These are phyloP conservation scores for Pachyrhizus erosus DNA, from an alignment of 306 rosid species.

Conservation along the genomic window DNA sequence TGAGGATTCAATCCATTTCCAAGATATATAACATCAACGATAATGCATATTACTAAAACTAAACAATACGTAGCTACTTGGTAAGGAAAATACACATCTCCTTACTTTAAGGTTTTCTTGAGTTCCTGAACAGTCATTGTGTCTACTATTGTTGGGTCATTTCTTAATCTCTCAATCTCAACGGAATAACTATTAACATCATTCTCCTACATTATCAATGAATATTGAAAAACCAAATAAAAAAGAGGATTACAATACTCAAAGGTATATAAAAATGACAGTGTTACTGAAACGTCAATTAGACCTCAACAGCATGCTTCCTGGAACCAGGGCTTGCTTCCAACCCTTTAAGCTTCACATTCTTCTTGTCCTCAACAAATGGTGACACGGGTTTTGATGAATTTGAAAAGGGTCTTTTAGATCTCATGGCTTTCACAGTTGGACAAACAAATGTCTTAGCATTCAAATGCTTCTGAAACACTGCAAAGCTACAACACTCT, in stretches of 20 bases:
- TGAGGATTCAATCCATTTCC: constrained; percentile 53
- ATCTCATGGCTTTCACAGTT: constrained; percentile 49
- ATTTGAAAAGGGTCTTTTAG: constrained; percentile 59
- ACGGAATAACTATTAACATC: constrained; percentile 46
- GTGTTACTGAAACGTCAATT: constrained; percentile 3
- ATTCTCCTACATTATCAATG: constrained; percentile 54
- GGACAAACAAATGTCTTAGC: constrained; percentile 48
- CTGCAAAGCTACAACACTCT: constrained; percentile 59
- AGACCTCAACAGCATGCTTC: constrained; percentile 54
- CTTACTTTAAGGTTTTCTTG: constrained; percentile 69
- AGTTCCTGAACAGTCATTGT: constrained; percentile 86
- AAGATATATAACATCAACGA: constrained; percentile 22
- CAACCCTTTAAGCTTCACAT: constrained; percentile 51
- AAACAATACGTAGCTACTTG: constrained; percentile 8
- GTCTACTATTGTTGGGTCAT: constrained; percentile 64
- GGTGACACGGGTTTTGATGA: constrained; percentile 45
- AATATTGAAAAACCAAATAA: constrained; percentile 25
- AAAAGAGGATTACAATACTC: background rate
- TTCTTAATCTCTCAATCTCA: constrained; percentile 69
- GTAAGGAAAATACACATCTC: constrained; percentile 9
- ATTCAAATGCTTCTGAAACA: constrained; percentile 53
- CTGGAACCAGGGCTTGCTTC: constrained; percentile 46
- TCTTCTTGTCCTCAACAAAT: constrained; percentile 46
- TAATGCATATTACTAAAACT: background rate
- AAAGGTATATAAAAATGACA: constrained; percentile 21